A percentile compares a stretch with the other conserved stretches of the same genome.
Conservation (phyloP, 495 filamentous ascomycete species). For the Neurospora terricola region DNA sequence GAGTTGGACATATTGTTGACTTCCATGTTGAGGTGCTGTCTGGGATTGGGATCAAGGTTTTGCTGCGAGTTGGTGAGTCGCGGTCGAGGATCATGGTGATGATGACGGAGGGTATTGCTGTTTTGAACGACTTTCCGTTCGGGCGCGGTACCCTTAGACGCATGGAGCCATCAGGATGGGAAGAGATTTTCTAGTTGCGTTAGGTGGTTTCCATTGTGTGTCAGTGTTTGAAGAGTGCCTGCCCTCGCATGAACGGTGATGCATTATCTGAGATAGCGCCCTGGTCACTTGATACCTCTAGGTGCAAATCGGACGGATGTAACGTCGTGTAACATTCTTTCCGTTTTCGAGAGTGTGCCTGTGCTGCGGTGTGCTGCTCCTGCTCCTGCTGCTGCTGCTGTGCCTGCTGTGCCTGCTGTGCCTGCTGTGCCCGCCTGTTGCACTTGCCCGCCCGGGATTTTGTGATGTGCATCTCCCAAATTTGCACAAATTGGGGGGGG, state of each 20-base stretch:
- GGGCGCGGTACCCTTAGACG: background rate
- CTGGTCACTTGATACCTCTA: background rate
- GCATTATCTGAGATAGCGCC: background rate
- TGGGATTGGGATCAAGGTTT: background rate
- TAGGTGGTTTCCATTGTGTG: background rate
- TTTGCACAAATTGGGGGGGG: background rate
- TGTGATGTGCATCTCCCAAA: background rate
- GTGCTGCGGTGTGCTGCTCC: background rate
- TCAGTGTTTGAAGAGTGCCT: background rate
- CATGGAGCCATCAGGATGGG: background rate
- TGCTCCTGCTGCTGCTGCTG: background rate
- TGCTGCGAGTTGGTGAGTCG: background rate
- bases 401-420: background rate
- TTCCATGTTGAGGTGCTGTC: background rate
- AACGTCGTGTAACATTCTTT: background rate
- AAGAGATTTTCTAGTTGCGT: background rate
- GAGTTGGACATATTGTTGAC: background rate
- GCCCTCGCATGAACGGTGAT: background rate
- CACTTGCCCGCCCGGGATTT: background rate
- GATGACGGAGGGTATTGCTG: background rate
- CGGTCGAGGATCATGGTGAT: background rate
- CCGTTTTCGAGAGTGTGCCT: background rate
- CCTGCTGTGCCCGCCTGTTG: background rate
- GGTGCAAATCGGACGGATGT: background rate
- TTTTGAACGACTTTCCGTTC: background rate